These are phyloP conservation scores for Candida gigantensis DNA, from an alignment of 1,139 yeast species.

Conservation along the genomic window DNA sequence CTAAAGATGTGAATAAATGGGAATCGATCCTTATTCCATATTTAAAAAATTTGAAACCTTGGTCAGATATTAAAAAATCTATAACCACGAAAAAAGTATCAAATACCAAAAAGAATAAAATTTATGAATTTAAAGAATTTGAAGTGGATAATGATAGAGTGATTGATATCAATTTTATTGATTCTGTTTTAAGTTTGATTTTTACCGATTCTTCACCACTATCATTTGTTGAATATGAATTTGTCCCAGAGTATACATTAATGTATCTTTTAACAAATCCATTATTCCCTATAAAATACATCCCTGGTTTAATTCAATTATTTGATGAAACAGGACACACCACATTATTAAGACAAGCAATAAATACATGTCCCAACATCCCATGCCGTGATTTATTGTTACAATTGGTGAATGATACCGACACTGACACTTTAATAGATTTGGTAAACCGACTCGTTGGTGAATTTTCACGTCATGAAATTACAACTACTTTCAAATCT, in stretches of 20 bases:
- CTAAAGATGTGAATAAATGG: conserved; percentile 27
- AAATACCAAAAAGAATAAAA: conserved; percentile 16
- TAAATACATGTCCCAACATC: conserved; percentile 74
- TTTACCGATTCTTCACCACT: conserved; percentile 29
- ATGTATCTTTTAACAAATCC: conserved; percentile 86
- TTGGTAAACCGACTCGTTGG: conserved; percentile 64
- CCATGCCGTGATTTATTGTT: conserved; percentile 61
- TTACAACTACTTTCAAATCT: conserved; percentile 36
- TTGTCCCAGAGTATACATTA: conserved; percentile 60
- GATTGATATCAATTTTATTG: conserved; percentile 62
- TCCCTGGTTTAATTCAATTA: conserved; percentile 54
- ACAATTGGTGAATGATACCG: conserved; percentile 50
- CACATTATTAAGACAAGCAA: conserved; percentile 74
- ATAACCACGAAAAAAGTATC: conserved; percentile 16
- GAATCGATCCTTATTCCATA: conserved; percentile 36
- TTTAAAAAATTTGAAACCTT: conserved; percentile 29
- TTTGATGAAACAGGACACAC: conserved; percentile 46
- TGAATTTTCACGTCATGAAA: conserved; percentile 55
- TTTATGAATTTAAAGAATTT: conserved; percentile 38
- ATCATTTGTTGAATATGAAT: conserved; percentile 22
- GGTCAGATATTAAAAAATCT: conserved; percentile 24
- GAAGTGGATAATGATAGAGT: conserved; percentile 70
- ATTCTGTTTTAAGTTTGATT: conserved; percentile 47
- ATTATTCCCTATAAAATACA: conserved; percentile 63
- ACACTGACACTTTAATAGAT: conserved; percentile 67